Evolutionary conservation across 2,329 filamentous ascomycete genomes (phyloP).

Genomic region (Paramyrothecium sp.): DNA sequence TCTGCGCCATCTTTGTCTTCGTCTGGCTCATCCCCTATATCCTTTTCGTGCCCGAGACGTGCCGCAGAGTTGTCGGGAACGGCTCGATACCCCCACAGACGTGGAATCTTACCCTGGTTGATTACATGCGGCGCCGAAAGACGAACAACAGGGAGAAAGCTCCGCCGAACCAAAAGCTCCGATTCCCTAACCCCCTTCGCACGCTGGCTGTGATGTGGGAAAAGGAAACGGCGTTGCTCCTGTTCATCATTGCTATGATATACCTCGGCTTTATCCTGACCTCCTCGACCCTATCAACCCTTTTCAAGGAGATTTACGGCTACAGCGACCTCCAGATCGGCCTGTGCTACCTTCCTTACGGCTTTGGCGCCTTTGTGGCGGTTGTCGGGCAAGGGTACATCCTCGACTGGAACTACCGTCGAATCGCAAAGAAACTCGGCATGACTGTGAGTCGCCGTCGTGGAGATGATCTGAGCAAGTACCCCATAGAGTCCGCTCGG

Average conservation of each 20-base stretch:
- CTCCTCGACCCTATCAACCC: not conserved
- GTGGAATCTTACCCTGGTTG: not conserved
- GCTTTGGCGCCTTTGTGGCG: not conserved
- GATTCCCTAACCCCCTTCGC: not conserved
- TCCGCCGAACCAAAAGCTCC: slow-evolving; percentile 13
- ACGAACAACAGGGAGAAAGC: not conserved
- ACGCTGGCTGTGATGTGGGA: not conserved
- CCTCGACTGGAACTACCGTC: slow-evolving; percentile 63
- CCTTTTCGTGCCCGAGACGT: slow-evolving; percentile 24
- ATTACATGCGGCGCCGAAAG: not conserved
- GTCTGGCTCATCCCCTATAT: slow-evolving; percentile 53
- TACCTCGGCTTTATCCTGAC: not conserved
- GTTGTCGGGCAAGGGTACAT: slow-evolving; percentile 37
- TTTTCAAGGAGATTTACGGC: not conserved
- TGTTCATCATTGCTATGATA: not conserved
- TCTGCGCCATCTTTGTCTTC: slow-evolving; percentile 55
- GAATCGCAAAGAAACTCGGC: slow-evolving; percentile 48
- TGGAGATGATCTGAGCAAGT: slow-evolving; percentile 36
- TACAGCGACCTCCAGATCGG: not conserved
- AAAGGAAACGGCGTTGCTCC: not conserved
- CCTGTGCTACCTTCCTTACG: not conserved
- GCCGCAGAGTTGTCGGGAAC: slow-evolving; percentile 12
- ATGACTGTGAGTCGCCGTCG: slow-evolving; percentile 47
- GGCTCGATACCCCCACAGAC: slow-evolving; percentile 5
- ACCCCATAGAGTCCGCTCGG: slow-evolving; percentile 42